Percentiles rank a stretch among this genome's conserved stretches.
phyloP scores from a whole-genome alignment of 768 basidiomycete genomes.

The Termitomyces sp. region DNA sequence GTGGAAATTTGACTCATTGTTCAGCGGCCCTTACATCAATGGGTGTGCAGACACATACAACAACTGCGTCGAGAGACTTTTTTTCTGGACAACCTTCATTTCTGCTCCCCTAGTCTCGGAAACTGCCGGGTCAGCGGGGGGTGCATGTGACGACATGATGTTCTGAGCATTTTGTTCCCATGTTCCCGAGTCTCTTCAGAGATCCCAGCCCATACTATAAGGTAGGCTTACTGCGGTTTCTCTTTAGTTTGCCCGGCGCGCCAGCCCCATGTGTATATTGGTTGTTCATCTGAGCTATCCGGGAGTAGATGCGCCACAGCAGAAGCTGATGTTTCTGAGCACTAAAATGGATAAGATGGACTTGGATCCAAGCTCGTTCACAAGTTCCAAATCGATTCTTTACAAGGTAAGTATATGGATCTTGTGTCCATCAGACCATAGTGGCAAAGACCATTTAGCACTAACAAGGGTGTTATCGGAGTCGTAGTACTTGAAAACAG shows the following conservation, averaged over 20 bases:
- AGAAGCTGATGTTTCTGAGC: neutral
- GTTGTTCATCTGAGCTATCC: neutral
- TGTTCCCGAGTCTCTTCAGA: too few species aligned
- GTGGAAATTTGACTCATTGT: neutral
- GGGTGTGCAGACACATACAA: neutral
- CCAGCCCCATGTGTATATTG: too few species aligned
- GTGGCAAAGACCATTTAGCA: too few species aligned
- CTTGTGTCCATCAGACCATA: too few species aligned
- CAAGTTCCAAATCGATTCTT: too few species aligned
- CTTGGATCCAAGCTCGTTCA: too few species aligned
- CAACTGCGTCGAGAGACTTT: neutral
- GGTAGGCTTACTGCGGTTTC: neutral
- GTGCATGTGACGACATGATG: too few species aligned
- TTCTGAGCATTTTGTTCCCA: neutral
- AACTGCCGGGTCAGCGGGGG: neutral
- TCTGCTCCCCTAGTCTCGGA: too few species aligned
- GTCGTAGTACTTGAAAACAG: neutral
- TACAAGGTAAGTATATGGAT: too few species aligned
- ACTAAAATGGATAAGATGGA: neutral
- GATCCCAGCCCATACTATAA: neutral
- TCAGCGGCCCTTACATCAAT: neutral
- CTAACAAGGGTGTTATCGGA: too few species aligned
- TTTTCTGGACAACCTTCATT: neutral
- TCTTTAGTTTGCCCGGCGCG: too few species aligned
- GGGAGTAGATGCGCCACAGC: neutral